Evolutionary conservation across 2,329 filamentous ascomycete species (phyloP).

Genomic region (Ophiostoma perfectum): DNA sequence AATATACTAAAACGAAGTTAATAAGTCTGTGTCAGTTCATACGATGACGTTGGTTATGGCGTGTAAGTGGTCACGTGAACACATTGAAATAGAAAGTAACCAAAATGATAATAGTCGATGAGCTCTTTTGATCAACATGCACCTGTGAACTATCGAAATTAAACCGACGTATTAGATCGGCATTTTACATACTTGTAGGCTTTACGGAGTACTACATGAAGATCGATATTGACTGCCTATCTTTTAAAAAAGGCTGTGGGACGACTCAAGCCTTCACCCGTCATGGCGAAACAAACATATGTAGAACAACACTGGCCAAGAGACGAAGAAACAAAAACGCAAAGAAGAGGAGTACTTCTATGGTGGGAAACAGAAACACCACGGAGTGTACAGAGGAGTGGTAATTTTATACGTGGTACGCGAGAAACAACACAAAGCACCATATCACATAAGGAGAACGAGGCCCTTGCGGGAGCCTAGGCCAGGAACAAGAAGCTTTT

Average conservation of each 20-base stretch:
- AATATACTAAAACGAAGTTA: neutral
- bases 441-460: neutral
- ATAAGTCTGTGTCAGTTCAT: neutral
- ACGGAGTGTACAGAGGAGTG: too few species aligned
- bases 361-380: neutral
- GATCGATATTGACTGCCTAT: neutral
- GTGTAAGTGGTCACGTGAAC: conserved; percentile 14
- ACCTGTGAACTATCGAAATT: too few species aligned
- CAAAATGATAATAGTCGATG: neutral
- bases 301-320: conserved; percentile 10
- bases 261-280: neutral
- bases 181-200: too few species aligned
- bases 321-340: neutral
- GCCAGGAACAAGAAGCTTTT: neutral
- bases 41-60: neutral
- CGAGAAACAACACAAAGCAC: too few species aligned
- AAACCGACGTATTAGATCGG: too few species aligned
- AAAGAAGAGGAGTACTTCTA: neutral
- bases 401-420: too few species aligned
- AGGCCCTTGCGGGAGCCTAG: neutral
- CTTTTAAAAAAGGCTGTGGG: neutral
- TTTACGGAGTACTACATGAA: too few species aligned
- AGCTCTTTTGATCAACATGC: too few species aligned
- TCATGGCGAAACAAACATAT: conserved; percentile 2
- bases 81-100: neutral